phyloP scores from a whole-genome alignment of 352 stramenopile genomes.

The Thalassiosira mediterranea region DNA sequence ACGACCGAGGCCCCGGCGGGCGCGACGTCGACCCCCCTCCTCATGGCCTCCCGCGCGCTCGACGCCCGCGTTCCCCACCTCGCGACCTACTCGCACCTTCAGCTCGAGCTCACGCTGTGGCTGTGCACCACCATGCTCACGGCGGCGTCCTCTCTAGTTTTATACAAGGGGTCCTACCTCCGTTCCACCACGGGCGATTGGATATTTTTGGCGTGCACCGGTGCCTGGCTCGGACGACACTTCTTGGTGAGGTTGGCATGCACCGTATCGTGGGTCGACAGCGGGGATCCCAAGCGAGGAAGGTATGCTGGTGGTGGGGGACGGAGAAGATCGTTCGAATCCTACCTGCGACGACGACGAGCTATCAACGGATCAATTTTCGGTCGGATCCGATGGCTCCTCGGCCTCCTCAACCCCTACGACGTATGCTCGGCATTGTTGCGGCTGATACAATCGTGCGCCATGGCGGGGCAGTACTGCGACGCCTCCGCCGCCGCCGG shows the following conservation, averaged over 20 bases:
- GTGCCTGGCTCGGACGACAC: slow-evolving; percentile 50
- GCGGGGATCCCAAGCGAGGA: neutral
- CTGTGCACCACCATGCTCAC: slow-evolving; percentile 52
- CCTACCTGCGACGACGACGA: too few relatives aligned
- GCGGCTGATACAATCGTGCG: slow-evolving; percentile 38
- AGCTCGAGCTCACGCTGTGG: slow-evolving; percentile 64
- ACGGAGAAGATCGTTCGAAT: neutral
- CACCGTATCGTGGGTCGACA: slow-evolving; percentile 39
- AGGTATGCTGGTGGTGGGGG: neutral
- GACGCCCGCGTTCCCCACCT: slow-evolving; percentile 24
- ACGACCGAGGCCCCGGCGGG: too few relatives aligned
- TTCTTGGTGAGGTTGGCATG: slow-evolving; percentile 62
- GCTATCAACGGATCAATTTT: too few relatives aligned
- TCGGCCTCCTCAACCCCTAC: slow-evolving; percentile 17
- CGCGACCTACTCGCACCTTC: slow-evolving; percentile 61
- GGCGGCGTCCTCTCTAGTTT: slow-evolving; percentile 37
- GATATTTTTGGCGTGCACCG: slow-evolving; percentile 33
- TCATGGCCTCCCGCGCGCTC: neutral
- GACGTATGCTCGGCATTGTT: slow-evolving; percentile 24
- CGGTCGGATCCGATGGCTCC: slow-evolving; percentile 31
- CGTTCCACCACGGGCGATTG: slow-evolving; percentile 35
- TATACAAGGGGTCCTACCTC: slow-evolving; percentile 54
- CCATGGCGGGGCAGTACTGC: slow-evolving; percentile 70
- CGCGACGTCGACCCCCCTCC: neutral
- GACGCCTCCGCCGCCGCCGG: slow-evolving; percentile 46